Base-by-base conservation (phyloP, 2,329 filamentous ascomycete species). In the Penicillium concentricum region DNA sequence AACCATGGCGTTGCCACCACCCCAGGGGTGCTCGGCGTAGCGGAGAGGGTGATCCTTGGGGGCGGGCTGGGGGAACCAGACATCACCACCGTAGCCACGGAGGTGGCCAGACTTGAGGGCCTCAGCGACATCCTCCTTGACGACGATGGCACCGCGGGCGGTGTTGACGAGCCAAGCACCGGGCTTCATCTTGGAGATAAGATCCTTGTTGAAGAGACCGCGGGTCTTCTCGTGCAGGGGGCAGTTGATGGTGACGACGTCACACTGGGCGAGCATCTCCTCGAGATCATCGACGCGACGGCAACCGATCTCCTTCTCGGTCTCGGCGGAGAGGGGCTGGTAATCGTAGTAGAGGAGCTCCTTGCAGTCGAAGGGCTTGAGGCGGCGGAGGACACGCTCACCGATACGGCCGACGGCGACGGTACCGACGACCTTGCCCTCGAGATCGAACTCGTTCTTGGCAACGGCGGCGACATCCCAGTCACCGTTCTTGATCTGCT, bases 261-360 rank as follows among this genome's bases (percentile, higher is more conserved):
- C 94, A 77, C 93, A 97, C 83, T 96, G 91, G 39, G 85, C 83
- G 61, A 99, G 80, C 87, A 99, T 88, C 78, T 97, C 93, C 84
- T 97, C 92, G 71, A 99, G 87, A 71, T 76, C 84, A 47, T 93
- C 89, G 59, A 97, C 92, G 61, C 94, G 87, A 71, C 91, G 86
- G 85, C 88, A 92, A 76, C 93, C 93, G 79, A 97, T 97, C 83
- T 97, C 93, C 79, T 89, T 87, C 86, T 97, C 92, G 70, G 87
- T 83, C 82, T 96, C 92, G 59, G 91, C 73, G 59, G 80, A 83
- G 64, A 99, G 84, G 51, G 93, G 92, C 85, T 99, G 94, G 89
- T 99, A 99, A 82, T 99, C 94, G 77, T 90, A 97, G 90, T 99
- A 99, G 63, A 97, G 86, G 49, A 99, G 86, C 84, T 97, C 93